Evolutionary conservation across 352 stramenopile genomes (phyloP).

Genomic region (Pythium diclinum): DNA sequence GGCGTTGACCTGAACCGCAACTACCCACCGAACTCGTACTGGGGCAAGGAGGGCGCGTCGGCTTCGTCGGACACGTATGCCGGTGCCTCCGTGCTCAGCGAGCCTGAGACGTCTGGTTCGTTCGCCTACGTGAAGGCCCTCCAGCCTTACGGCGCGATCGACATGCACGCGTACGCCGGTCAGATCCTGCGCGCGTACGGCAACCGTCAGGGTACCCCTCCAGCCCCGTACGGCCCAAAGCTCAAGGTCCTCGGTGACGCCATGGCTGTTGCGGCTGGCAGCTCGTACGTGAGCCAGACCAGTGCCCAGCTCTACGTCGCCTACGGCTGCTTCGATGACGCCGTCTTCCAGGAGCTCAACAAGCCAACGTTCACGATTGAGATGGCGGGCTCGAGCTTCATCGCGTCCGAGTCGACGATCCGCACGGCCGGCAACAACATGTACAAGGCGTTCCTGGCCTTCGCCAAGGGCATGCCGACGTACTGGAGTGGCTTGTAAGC

Average conservation of each 20-base stretch:
- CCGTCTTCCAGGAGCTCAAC: slow-evolving; percentile 28
- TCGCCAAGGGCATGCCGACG: slow-evolving; percentile 15
- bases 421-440: slow-evolving; percentile 23
- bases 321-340: slow-evolving; percentile 31
- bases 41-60: slow-evolving; percentile 7
- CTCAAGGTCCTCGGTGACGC: slow-evolving; percentile 22
- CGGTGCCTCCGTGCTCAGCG: slow-evolving; percentile 23
- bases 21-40: slow-evolving; percentile 20
- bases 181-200: slow-evolving; percentile 26
- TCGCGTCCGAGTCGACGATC: slow-evolving; percentile 20
- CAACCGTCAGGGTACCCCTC: slow-evolving; percentile 10
- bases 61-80: slow-evolving; percentile 21
- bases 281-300: slow-evolving; percentile 11
- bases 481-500: slow-evolving; percentile 21
- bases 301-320: slow-evolving; percentile 26
- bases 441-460: slow-evolving; percentile 18
- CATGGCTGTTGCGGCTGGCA: slow-evolving; percentile 15
- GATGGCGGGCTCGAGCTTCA: slow-evolving; percentile 26
- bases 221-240: slow-evolving; percentile 24
- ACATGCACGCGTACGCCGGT: slow-evolving; percentile 30
- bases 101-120: slow-evolving; percentile 27
- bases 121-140: slow-evolving; percentile 26
- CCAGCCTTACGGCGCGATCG: slow-evolving; percentile 19
- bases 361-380: slow-evolving; percentile 30
- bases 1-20: slow-evolving; percentile 36